phyloP scores from a whole-genome alignment of 345 rosid species.

The Eucalyptus lansdowneana region DNA sequence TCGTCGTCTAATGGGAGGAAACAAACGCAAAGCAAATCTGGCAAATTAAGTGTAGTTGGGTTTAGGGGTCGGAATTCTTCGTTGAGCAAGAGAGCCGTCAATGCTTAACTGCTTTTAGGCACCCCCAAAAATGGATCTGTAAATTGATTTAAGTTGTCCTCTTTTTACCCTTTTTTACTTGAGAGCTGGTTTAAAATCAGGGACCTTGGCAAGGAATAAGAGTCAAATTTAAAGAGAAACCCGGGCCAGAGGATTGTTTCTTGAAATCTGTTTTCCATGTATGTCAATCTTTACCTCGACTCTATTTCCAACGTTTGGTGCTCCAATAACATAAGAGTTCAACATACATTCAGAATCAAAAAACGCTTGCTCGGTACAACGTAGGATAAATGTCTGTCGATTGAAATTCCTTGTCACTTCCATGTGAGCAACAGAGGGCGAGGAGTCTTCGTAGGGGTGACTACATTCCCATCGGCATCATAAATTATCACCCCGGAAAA shows the following conservation, averaged over 20 bases:
- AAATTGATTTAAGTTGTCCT: neutral
- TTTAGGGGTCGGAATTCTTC: constrained; percentile 54
- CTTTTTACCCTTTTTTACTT: neutral
- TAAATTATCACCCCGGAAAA: constrained; percentile 83
- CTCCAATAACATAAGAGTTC: neutral
- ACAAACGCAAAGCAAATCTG: neutral
- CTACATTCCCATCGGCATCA: constrained; percentile 48
- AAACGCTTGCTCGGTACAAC: neutral
- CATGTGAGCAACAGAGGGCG: constrained; percentile 48
- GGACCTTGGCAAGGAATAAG: neutral
- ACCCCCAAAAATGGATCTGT: neutral
- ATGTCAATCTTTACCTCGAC: neutral
- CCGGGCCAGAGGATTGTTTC: neutral
- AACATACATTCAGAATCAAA: neutral
- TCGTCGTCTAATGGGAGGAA: constrained; percentile 6
- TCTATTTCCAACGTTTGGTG: neutral
- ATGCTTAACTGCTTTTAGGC: constrained; percentile 17
- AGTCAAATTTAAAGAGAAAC: neutral
- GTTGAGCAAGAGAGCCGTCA: constrained; percentile 20
- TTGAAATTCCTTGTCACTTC: constrained; percentile 20
- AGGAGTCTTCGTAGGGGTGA: constrained; percentile 34
- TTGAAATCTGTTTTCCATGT: neutral
- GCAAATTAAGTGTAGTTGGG: constrained; percentile 63
- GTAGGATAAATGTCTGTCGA: neutral
- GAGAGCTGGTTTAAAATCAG: neutral